Evolutionary conservation across 73 alveolate genomes (phyloP).

Genomic region (Symbiodinium pilosum): DNA sequence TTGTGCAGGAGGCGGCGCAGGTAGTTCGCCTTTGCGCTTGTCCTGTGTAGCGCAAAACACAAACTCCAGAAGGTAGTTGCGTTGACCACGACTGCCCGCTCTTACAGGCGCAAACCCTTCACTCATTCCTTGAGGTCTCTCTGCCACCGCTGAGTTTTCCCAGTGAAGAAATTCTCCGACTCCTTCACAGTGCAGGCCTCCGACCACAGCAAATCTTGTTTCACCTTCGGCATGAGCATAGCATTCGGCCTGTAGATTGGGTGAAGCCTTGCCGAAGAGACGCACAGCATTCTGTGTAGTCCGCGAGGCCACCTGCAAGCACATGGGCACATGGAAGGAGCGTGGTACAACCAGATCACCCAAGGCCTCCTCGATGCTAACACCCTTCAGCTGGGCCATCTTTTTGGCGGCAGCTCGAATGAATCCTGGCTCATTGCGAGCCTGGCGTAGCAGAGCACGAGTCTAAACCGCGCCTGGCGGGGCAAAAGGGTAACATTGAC

Average conservation of each 20-base stretch:
- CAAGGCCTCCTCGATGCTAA: neutral
- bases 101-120: no score
- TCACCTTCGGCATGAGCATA: no score
- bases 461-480: neutral
- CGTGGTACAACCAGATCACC: neutral
- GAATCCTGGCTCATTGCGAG: slow-evolving; percentile 36
- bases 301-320: neutral
- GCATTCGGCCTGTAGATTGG: neutral
- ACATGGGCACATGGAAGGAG: neutral
- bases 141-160: neutral
- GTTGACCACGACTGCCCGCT: no score
- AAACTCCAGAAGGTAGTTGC: no score
- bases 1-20: no score
- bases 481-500: neutral
- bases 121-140: neutral
- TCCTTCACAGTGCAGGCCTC: neutral
- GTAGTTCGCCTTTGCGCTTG: no score
- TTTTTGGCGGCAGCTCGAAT: slow-evolving; percentile 21
- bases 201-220: no score
- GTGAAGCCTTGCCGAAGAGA: slow-evolving; percentile 25
- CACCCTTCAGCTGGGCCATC: slow-evolving; percentile 32
- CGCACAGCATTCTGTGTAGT: slow-evolving; percentile 30
- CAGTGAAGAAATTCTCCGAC: neutral
- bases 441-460: neutral
- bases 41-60: no score